Percentiles rank a stretch among this genome's conserved stretches.
These are phyloP conservation scores for Cokeromyces recurvatus DNA, from an alignment of 371 early-diverging fungal genomes.

Conservation along the genomic window DNA sequence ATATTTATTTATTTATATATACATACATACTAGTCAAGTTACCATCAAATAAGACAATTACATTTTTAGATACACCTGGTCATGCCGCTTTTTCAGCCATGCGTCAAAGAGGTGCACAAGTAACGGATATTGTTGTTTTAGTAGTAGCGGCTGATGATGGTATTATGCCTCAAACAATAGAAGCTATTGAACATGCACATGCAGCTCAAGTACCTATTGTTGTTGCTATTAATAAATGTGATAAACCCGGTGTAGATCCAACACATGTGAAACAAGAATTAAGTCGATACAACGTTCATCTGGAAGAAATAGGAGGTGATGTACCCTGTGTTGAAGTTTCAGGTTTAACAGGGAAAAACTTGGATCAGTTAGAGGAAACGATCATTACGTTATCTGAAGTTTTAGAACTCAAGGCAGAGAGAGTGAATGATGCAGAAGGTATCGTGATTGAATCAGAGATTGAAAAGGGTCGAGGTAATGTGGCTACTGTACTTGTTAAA, in stretches of 20 bases:
- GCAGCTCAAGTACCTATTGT: slow-evolving; percentile 89
- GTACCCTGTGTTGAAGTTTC: slow-evolving; percentile 88
- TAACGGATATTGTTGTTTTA: slow-evolving; percentile 91
- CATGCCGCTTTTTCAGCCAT: slow-evolving; percentile 95
- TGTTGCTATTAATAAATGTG: slow-evolving; percentile 96
- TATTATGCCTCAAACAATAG: slow-evolving; percentile 95
- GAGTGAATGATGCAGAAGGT: slow-evolving; percentile 67
- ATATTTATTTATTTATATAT: no score
- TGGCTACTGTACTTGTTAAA: slow-evolving; percentile 83
- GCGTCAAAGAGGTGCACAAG: slow-evolving; percentile 88
- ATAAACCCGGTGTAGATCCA: slow-evolving; percentile 80
- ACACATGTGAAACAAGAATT: slow-evolving; percentile 74
- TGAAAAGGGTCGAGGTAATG: slow-evolving; percentile 80
- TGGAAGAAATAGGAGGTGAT: slow-evolving; percentile 95
- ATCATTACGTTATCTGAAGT: slow-evolving; percentile 85
- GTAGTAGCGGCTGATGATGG: slow-evolving; percentile 98
- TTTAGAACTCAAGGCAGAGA: slow-evolving; percentile 80
- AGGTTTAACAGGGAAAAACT: slow-evolving; percentile 79
- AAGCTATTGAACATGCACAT: slow-evolving; percentile 90
- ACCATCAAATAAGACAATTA: slow-evolving; percentile 72
- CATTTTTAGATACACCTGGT: slow-evolving; percentile 96
- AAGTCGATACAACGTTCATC: slow-evolving; percentile 71
- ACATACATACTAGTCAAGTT: slow-evolving; percentile 55
- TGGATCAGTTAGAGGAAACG: slow-evolving; percentile 86
- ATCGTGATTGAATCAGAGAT: slow-evolving; percentile 86